Conservation (phyloP, 257 asterid species). For the Nicotiana attenuata region DNA sequence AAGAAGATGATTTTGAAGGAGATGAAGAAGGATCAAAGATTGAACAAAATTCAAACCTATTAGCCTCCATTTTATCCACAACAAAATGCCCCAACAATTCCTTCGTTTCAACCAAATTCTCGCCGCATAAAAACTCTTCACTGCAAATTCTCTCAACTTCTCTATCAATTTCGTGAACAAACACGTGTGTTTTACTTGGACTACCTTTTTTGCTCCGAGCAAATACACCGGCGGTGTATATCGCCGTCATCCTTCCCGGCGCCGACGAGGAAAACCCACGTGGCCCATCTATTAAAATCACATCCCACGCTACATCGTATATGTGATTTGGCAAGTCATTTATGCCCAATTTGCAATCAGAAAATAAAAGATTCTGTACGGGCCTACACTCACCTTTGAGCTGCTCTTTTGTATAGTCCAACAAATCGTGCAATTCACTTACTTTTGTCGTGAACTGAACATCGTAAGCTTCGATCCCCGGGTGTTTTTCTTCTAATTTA, state of each 20-base stretch:
- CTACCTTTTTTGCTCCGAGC: conserved; percentile 65
- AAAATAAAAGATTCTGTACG: conserved; percentile 72
- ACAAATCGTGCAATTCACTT: conserved; percentile 49
- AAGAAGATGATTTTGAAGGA: conserved; percentile 16
- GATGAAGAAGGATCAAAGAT: conserved; percentile 27
- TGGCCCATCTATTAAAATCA: conserved; percentile 75
- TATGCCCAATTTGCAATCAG: conserved; percentile 69
- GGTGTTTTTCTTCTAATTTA: conserved; percentile 43
- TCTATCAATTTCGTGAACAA: conserved; percentile 61
- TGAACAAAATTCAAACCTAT: conserved; percentile 40
- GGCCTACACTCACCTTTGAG: conserved; percentile 50
- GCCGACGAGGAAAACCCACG: conserved; percentile 43
- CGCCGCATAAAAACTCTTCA: conserved; percentile 59
- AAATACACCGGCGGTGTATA: conserved; percentile 72
- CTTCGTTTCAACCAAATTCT: conserved; percentile 39
- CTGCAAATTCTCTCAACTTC: conserved; percentile 60
- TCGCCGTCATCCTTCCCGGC: conserved; percentile 75
- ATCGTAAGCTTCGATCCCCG: conserved; percentile 76
- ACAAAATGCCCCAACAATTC: conserved; percentile 62
- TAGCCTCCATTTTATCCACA: conserved; percentile 39
- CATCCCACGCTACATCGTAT: conserved; percentile 87
- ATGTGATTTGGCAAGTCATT: conserved; percentile 83
- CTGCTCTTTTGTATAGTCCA: conserved; percentile 43
- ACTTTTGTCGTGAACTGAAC: conserved; percentile 59
- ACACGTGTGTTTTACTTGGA: conserved; percentile 49